A percentile compares a stretch with the other conserved stretches of the same genome.
phyloP scores from a whole-genome alignment of 257 asterid species.

The Striga asiatica region DNA sequence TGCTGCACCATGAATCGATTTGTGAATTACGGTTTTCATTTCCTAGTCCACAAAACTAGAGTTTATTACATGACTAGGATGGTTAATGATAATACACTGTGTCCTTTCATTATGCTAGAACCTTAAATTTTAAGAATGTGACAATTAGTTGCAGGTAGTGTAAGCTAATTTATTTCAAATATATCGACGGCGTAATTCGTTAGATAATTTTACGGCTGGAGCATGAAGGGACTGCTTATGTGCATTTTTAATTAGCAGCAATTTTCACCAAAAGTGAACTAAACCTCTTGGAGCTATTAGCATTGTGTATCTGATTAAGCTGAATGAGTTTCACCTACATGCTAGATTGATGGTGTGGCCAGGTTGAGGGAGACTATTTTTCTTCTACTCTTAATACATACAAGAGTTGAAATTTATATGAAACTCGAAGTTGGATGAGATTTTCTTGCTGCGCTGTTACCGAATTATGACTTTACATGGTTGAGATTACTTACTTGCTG shows the following conservation, averaged over 20 bases:
- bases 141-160: not conserved
- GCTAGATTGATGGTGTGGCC: constrained; percentile 8
- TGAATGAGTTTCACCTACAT: constrained; percentile 1
- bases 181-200: not conserved
- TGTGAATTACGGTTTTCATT: too few species aligned
- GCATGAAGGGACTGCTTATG: not conserved
- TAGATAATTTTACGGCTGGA: not conserved
- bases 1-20: constrained; percentile 1
- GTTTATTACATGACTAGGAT: not conserved
- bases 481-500: constrained; percentile 8
- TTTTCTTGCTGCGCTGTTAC: constrained; percentile 8
- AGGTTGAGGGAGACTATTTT: not conserved
- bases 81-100: constrained; percentile 4
- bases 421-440: not conserved
- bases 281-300: not conserved
- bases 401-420: constrained; percentile 1
- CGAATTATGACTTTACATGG: constrained; percentile 1
- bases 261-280: not conserved
- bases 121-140: not conserved
- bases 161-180: not conserved
- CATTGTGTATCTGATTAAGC: not conserved
- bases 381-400: not conserved
- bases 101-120: not conserved
- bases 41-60: too few species aligned
- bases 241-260: not conserved